Base-by-base conservation (phyloP, 805 yeast genomes). In the Myxozyma mucilagina region DNA sequence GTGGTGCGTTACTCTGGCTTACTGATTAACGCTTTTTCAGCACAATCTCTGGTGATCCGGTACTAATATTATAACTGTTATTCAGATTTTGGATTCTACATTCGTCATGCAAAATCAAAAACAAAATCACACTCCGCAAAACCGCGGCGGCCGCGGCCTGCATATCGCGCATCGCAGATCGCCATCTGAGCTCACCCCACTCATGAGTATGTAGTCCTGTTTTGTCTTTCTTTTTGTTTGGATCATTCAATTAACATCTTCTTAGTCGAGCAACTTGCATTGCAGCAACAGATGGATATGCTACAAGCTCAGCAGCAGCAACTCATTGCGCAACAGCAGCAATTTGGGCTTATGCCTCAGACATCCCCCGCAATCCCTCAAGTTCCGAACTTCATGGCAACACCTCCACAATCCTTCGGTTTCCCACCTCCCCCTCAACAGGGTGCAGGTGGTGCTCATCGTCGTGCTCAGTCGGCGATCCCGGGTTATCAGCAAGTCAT, bases 151-250 rank as follows among this genome's bases (percentile, higher is more conserved):
- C 20, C 53, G 87, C 43, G 82, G 82, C 63, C 80, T 94, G 62
- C 96, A 91, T 76, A 91, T 93, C 66, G 98, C 98, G n/a, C 98
- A 94, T 71, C 84, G 98, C 71, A 83, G 97, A 63, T 88, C 97
- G 2, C 97, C 97, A n/a, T 85, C 92, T 68, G 99, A 94, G 73
- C 80, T 94, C 73, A 93, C 98, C 1, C 88, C 87, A 57, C 79
- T 93, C 66, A 93, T 93, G 97, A 80, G 87, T 80, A 78, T 68
- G 82, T 76, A 11, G 18, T 24, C 31, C 29, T 36, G 24, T 29
- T n/a, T 51, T 13, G 4, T n/a, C 16, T 11, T 20, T 39, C 32
- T 5, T 52, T 34, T 16, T 13, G 7, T 8, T 16, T 14, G 29
- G 29, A 13, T 52, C 32, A 8, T 14, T 52, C 16, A n/a, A 11